phyloP scores from a whole-genome alignment of 2,329 filamentous ascomycete species.

The Daldinia sp. region DNA sequence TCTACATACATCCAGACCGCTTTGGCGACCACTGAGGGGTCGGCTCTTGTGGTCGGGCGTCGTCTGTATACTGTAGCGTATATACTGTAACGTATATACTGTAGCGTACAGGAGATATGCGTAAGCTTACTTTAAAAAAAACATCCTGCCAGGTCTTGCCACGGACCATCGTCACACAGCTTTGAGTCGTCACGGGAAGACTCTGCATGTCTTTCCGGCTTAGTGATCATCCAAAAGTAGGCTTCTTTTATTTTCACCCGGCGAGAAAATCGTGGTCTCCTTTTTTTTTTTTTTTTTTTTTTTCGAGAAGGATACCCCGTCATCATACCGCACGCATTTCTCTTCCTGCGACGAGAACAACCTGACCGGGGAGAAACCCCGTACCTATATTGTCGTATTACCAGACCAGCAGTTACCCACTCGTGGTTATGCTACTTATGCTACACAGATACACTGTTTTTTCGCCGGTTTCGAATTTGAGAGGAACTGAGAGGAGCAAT shows the following conservation, averaged over 20 bases:
- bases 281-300: no score
- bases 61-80: conserved; percentile 4
- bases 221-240: conserved; percentile 23
- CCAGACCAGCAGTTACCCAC: conserved; percentile 22
- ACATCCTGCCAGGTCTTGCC: conserved; percentile 22
- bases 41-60: conserved; percentile 1
- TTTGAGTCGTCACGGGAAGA: conserved; percentile 11
- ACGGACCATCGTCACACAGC: conserved; percentile 24
- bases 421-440: conserved; percentile 24
- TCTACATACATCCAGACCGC: background rate
- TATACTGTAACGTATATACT: conserved; percentile 6
- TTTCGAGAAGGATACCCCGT: background rate
- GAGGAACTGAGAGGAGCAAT: conserved; percentile 11
- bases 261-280: conserved; percentile 3
- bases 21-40: conserved; percentile 8
- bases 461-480: conserved; percentile 31
- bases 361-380: conserved; percentile 23
- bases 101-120: conserved; percentile 17
- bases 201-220: conserved; percentile 15
- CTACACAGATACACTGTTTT: conserved; percentile 23
- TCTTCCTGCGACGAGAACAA: conserved; percentile 20
- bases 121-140: conserved; percentile 29
- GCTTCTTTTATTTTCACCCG: background rate
- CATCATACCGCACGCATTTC: conserved; percentile 6
- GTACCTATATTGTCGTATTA: conserved; percentile 32